Base-by-base conservation (phyloP, 306 rosid genomes). In the Begonia masoniana region DNA sequence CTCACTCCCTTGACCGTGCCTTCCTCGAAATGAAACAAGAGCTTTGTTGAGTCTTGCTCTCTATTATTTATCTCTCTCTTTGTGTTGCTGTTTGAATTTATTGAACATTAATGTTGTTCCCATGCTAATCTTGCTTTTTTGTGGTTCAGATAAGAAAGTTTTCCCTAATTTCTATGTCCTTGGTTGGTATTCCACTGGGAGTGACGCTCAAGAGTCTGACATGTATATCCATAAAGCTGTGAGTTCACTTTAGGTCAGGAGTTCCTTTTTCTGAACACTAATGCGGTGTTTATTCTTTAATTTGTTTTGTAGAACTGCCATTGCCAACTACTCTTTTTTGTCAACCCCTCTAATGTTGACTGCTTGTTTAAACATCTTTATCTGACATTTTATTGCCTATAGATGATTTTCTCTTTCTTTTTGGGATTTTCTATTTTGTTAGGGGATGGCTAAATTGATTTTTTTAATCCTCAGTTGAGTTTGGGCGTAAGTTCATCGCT, bases 11-110 rank as follows among this genome's bases (percentile, higher is more conserved):
- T 10, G 99, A 92, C 66, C 96, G 99, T 8, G 6, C 80, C 36
- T 92, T 92, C 72, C 95, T 92, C 59, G 93, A 83, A 80, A 92
- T 83, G 95, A 92, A 92, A 71, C 99, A 86, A 75, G 99, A 92
- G 55, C 99, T 92, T 71, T 91, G 97, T 88, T 71, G 48, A 65
- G 79, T 69, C 48, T 12, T 10, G 11, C 14, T 11, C 39, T 31
- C 9, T 1, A 21, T 31, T 31, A 5, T 31, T 31, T 31, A 31
- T 31, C 13, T 21, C 52, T 45, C 21, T 35, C 10, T 6, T 5
- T 55, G n/a, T 9, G 10, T 10, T 5, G 39, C 39, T 31, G 39
- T 31, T 31, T 31, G 7, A 31, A 31, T 31, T 31, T 31, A 31
- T 31, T 31, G 39, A 31, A 31, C 39, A 31, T 5, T 31, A 39